Percentiles rank a stretch among this genome's conserved stretches.
Conservation (phyloP, 176 grass and related monocot species). For the Lolium rigidum region DNA sequence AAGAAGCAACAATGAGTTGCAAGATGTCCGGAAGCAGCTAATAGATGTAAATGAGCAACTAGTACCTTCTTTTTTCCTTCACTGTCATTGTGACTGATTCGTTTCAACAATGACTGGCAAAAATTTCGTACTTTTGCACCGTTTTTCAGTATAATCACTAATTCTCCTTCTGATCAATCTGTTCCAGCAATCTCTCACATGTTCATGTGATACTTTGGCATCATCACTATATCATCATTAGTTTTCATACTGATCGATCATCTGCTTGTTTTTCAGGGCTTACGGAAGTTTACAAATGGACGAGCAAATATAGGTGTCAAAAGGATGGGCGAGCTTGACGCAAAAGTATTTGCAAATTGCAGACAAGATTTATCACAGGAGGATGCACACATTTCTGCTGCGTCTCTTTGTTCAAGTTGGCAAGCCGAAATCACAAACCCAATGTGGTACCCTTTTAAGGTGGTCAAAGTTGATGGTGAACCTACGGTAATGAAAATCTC, state of each 20-base stretch:
- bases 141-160: neutral
- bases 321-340: conserved; percentile 66
- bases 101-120: too few relatives aligned
- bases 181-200: conserved; percentile 1
- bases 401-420: conserved; percentile 47
- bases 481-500: conserved; percentile 31
- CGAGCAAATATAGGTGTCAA: conserved; percentile 32
- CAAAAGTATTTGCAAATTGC: conserved; percentile 48
- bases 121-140: neutral
- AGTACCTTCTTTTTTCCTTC: too few relatives aligned
- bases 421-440: conserved; percentile 49
- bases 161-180: neutral
- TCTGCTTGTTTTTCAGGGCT: neutral
- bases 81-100: too few relatives aligned
- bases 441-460: conserved; percentile 57
- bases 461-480: conserved; percentile 39
- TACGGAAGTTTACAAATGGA: neutral
- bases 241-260: neutral
- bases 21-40: too few relatives aligned
- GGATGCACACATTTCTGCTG: conserved; percentile 10
- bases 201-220: neutral
- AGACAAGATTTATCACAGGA: conserved; percentile 38
- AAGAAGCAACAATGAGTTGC: too few relatives aligned
- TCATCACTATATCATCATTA: neutral
- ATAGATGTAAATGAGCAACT: too few relatives aligned